Conservation (phyloP, 768 basidiomycete genomes). For the Tulasnella sp. region DNA sequence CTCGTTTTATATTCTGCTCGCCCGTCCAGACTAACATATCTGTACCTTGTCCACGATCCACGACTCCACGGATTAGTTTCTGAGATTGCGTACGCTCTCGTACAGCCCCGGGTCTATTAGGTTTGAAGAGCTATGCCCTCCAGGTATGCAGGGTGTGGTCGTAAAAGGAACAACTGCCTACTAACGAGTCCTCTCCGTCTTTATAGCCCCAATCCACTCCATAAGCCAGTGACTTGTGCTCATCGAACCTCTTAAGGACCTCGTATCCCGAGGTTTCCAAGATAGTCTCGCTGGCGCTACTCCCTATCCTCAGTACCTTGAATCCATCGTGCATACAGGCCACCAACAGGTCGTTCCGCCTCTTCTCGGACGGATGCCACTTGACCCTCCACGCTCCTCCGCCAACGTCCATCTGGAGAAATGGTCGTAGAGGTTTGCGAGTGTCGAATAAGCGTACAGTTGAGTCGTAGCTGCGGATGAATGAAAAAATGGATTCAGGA, state of each 20-base stretch:
- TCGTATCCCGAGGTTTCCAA: conserved; percentile 19
- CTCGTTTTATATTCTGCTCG: too few relatives aligned
- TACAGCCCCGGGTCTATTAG: background rate
- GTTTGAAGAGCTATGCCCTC: conserved; percentile 38
- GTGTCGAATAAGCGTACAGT: conserved; percentile 72
- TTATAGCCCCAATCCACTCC: conserved; percentile 79
- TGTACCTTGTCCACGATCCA: too few relatives aligned
- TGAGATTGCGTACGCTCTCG: too few relatives aligned
- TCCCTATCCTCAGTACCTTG: conserved; percentile 47
- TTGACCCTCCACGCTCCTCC: conserved; percentile 95
- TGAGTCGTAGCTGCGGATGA: conserved; percentile 62
- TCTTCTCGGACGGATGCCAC: conserved; percentile 72
- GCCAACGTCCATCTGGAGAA: conserved; percentile 56
- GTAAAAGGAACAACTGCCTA: conserved; percentile 93
- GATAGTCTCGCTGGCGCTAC: conserved; percentile 2
- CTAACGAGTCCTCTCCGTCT: conserved; percentile 31
- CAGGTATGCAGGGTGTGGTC: conserved; percentile 78
- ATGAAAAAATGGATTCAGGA: background rate
- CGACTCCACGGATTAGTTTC: too few relatives aligned
- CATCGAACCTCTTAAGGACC: conserved; percentile 51
- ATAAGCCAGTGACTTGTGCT: conserved; percentile 77
- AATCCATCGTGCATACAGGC: conserved; percentile 98
- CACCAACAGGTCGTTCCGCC: conserved; percentile 68
- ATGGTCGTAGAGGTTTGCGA: conserved; percentile 48
- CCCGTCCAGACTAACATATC: too few relatives aligned